Evolutionary conservation across 805 yeast genomes (phyloP).

Genomic region (Teunomyces pallodes): DNA sequence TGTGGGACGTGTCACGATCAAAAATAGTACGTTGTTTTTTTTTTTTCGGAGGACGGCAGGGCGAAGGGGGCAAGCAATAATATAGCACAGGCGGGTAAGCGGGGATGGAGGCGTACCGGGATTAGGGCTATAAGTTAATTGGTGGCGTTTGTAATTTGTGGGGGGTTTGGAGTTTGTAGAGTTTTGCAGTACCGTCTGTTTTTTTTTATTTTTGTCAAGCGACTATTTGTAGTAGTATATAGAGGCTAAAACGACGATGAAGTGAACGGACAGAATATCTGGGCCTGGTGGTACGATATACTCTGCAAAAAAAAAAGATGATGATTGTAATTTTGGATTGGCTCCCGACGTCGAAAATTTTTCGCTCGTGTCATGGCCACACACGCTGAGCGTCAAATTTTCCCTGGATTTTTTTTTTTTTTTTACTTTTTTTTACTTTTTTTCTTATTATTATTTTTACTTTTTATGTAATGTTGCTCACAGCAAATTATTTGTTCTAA

Average conservation of each 20-base stretch:
- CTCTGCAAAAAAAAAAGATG: constrained; percentile 1
- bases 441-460: background rate
- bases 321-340: background rate
- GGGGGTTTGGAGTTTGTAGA: background rate
- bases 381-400: too few species aligned
- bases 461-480: background rate
- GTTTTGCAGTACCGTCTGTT: too few species aligned
- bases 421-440: background rate
- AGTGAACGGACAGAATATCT: background rate
- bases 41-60: constrained; percentile 2
- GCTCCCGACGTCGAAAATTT: background rate
- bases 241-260: background rate
- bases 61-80: constrained; percentile 4
- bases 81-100: constrained; percentile 5
- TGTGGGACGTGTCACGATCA: constrained; percentile 3
- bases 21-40: background rate
- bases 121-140: background rate
- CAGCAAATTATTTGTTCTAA: background rate
- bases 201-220: background rate
- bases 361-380: background rate
- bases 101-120: constrained; percentile 1
- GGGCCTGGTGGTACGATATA: background rate
- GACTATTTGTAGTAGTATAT: background rate
- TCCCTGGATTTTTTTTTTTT: background rate
- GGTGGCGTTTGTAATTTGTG: background rate